A percentile compares a stretch with the other conserved stretches of the same genome.
phyloP scores from a whole-genome alignment of 2,329 filamentous ascomycete genomes.

The Trichoderma koningiopsis region DNA sequence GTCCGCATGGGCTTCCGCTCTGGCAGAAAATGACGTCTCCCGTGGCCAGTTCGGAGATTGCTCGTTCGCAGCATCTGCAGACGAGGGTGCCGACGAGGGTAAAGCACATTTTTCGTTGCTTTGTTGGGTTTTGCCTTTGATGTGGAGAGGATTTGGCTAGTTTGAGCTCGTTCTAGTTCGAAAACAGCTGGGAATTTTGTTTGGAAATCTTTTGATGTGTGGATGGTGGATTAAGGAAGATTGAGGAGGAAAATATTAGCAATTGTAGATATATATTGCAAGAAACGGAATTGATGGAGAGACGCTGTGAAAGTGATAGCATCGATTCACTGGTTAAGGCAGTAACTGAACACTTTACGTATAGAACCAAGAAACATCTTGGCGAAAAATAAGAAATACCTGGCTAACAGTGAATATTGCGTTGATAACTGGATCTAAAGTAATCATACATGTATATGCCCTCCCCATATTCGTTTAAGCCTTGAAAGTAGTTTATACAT shows the following conservation, averaged over 20 bases:
- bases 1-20: background rate
- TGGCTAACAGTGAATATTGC: background rate
- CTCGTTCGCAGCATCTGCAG: background rate
- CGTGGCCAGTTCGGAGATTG: background rate
- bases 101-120: background rate
- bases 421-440: constrained; percentile 33
- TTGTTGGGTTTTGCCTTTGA: background rate
- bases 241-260: background rate
- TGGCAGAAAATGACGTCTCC: background rate
- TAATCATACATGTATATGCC: constrained; percentile 6
- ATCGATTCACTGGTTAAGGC: background rate
- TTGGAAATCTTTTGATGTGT: background rate
- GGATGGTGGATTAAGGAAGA: background rate
- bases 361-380: background rate
- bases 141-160: background rate
- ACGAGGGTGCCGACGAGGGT: background rate
- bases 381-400: background rate
- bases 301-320: background rate
- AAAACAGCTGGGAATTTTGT: background rate
- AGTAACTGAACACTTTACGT: background rate
- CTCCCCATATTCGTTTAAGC: background rate
- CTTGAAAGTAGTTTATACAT: background rate
- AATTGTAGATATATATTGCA: background rate
- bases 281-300: background rate
- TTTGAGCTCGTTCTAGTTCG: background rate